phyloP scores from a whole-genome alignment of 2,329 filamentous ascomycete species.

The Botryotinia convoluta region DNA sequence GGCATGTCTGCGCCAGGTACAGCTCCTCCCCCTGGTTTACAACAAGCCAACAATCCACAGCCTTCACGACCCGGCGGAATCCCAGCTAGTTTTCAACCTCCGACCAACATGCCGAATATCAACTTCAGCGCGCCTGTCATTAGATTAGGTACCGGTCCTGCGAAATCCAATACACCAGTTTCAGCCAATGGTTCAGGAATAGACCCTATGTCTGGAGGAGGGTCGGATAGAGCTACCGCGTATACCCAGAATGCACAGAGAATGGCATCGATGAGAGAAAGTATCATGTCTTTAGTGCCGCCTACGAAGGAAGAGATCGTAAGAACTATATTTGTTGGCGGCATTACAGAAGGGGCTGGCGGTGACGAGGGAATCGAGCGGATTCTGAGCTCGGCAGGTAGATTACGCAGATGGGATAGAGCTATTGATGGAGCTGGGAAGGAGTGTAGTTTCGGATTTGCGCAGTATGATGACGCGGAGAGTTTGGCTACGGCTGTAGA shows the following conservation, averaged over 20 bases:
- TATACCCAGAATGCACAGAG: slow-evolving; percentile 57
- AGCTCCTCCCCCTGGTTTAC: slow-evolving; percentile 72
- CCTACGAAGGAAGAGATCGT: slow-evolving; percentile 88
- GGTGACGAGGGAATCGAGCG: slow-evolving; percentile 77
- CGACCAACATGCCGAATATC: slow-evolving; percentile 91
- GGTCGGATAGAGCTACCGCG: slow-evolving; percentile 20
- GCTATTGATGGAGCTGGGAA: slow-evolving; percentile 73
- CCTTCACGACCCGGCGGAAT: slow-evolving; percentile 78
- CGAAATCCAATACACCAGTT: slow-evolving; percentile 52
- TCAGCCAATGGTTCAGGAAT: slow-evolving; percentile 44
- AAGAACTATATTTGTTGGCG: slow-evolving; percentile 84
- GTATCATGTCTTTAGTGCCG: slow-evolving; percentile 69
- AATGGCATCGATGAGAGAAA: slow-evolving; percentile 63
- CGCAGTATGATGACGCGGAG: slow-evolving; percentile 89
- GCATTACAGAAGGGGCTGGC: slow-evolving; percentile 75
- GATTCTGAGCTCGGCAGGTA: slow-evolving; percentile 74
- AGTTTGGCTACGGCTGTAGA: slow-evolving; percentile 83
- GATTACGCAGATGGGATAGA: slow-evolving; percentile 80
- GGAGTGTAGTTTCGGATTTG: slow-evolving; percentile 87
- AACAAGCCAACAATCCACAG: slow-evolving; percentile 70
- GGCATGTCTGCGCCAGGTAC: slow-evolving; percentile 82
- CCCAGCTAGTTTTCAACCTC: slow-evolving; percentile 81
- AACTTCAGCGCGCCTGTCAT: slow-evolving; percentile 98
- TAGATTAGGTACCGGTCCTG: slow-evolving; percentile 75
- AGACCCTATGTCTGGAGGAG: slow-evolving; percentile 40